Evolutionary conservation across 805 yeast genomes (phyloP).

Genomic region (Zygoascus tannicola): DNA sequence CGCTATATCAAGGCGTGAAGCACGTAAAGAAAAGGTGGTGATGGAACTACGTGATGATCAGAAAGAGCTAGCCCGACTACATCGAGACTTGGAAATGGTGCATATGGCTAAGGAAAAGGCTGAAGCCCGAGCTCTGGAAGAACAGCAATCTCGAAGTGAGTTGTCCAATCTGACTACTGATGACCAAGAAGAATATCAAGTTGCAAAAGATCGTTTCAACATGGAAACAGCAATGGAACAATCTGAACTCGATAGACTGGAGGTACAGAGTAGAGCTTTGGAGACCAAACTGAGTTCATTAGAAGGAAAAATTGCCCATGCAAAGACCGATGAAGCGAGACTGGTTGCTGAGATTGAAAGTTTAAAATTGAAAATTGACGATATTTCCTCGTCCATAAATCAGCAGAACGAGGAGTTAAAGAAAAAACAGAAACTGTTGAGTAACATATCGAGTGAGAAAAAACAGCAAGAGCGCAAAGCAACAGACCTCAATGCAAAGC

Average conservation of each 20-base stretch:
- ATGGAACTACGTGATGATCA: conserved; percentile 48
- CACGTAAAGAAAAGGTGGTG: conserved; percentile 41
- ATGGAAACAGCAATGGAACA: conserved; percentile 19
- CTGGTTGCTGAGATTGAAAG: conserved; percentile 29
- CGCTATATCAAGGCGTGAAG: conserved; percentile 35
- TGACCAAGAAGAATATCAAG: conserved; percentile 49
- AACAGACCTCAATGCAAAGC: conserved; percentile 49
- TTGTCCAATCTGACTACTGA: conserved; percentile 36
- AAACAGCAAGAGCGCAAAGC: conserved; percentile 33
- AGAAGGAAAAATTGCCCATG: conserved; percentile 13
- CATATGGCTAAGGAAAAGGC: conserved; percentile 34
- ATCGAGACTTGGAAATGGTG: conserved; percentile 41
- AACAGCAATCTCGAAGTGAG: conserved; percentile 25
- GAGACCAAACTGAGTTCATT: conserved; percentile 17
- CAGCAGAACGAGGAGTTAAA: conserved; percentile 18
- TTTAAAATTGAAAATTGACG: conserved; percentile 30
- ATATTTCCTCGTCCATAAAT: conserved; percentile 24
- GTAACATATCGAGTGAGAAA: conserved; percentile 19
- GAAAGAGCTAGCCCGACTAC: conserved; percentile 33
- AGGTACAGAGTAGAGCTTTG: conserved; percentile 19
- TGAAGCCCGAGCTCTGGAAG: conserved; percentile 28
- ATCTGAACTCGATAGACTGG: conserved; percentile 15
- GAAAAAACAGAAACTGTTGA: conserved; percentile 19
- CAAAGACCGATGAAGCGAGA: conserved; percentile 9
- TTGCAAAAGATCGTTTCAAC: conserved; percentile 43